Percentiles rank a stretch among this genome's conserved stretches.
These are phyloP conservation scores for Pichia sp. DNA, from an alignment of 1,139 yeast genomes.

Conservation along the genomic window DNA sequence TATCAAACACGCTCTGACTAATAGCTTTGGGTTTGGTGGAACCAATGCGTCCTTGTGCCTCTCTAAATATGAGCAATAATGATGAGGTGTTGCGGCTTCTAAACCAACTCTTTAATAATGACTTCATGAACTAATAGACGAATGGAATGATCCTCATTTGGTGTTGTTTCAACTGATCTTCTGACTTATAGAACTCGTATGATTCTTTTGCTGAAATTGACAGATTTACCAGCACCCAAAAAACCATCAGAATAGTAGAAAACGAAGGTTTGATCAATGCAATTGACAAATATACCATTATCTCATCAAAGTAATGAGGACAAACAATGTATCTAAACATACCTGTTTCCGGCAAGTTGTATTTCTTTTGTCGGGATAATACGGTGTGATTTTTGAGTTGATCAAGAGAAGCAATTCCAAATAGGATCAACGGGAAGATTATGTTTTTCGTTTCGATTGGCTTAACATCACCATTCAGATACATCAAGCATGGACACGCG, in stretches of 20 bases:
- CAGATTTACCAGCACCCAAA: slow-evolving; percentile 60
- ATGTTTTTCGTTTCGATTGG: background rate
- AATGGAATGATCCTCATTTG: slow-evolving; percentile 32
- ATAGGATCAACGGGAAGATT: background rate
- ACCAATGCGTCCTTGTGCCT: slow-evolving; percentile 71
- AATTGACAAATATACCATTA: slow-evolving; percentile 48
- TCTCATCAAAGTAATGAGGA: slow-evolving; percentile 81
- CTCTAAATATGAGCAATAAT: slow-evolving; percentile 20
- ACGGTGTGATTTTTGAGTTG: slow-evolving; percentile 57
- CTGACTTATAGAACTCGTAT: slow-evolving; percentile 39
- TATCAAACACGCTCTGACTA: slow-evolving; percentile 50
- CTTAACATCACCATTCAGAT: background rate
- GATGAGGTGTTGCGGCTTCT: background rate
- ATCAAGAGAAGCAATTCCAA: slow-evolving; percentile 32
- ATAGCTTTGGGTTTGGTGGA: slow-evolving; percentile 98
- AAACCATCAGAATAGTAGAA: slow-evolving; percentile 22
- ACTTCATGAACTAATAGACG: slow-evolving; percentile 16
- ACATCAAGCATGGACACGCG: slow-evolving; percentile 23
- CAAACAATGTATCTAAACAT: slow-evolving; percentile 50
- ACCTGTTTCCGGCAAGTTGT: slow-evolving; percentile 52
- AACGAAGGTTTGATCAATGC: slow-evolving; percentile 14
- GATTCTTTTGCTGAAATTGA: slow-evolving; percentile 58
- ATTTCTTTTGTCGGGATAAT: slow-evolving; percentile 56
- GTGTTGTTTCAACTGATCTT: slow-evolving; percentile 7
- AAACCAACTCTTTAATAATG: too few species aligned